Conservation (phyloP, 2,329 filamentous ascomycete species). For the Fusarium haematococcum region DNA sequence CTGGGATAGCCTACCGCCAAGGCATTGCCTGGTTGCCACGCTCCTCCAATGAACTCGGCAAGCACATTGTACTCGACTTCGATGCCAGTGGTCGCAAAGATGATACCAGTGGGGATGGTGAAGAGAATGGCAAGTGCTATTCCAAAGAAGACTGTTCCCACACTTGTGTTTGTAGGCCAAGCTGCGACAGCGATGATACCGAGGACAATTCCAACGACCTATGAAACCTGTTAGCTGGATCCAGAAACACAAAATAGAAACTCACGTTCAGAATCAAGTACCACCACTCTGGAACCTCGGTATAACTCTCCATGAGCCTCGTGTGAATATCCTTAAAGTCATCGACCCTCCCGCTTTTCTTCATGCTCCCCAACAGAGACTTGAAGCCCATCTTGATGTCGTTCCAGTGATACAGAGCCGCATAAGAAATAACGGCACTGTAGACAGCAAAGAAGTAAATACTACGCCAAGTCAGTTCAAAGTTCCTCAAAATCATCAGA, state of each 20-base stretch:
- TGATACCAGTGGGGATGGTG: constrained; percentile 58
- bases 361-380: constrained; percentile 31
- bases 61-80: constrained; percentile 59
- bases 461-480: not conserved
- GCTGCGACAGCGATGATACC: constrained; percentile 51
- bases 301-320: constrained; percentile 57
- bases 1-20: constrained; percentile 43
- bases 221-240: not conserved
- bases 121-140: constrained; percentile 57
- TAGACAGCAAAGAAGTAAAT: constrained; percentile 45
- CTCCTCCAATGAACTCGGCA: constrained; percentile 60
- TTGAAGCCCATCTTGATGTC: constrained; percentile 49
- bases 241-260: rapidly evolving
- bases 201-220: constrained; percentile 47
- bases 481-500: rapidly evolving
- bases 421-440: constrained; percentile 51
- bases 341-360: constrained; percentile 4
- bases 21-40: constrained; percentile 57
- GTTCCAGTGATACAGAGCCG: constrained; percentile 50
- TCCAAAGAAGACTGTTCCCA: constrained; percentile 58
- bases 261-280: constrained; percentile 42
- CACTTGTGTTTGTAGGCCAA: constrained; percentile 57
- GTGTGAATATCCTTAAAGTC: constrained; percentile 57
- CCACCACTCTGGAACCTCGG: constrained; percentile 63
- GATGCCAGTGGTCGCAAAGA: constrained; percentile 58